These are phyloP conservation scores for Dothistroma pini DNA, from an alignment of 2,329 filamentous ascomycete genomes.

Conservation along the genomic window DNA sequence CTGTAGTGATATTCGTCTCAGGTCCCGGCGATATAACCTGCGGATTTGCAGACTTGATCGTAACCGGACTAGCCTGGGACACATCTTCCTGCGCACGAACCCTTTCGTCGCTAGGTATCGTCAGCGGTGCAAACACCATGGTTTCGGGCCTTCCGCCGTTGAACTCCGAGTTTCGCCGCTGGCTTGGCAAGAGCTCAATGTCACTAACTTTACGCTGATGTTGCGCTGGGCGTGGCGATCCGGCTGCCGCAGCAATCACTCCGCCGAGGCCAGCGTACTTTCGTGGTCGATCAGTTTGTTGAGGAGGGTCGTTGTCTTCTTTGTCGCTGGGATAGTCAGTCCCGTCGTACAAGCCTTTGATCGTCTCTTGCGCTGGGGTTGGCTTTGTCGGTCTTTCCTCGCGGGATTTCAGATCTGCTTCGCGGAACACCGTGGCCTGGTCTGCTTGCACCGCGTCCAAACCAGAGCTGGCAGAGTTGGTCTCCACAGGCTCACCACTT, in stretches of 20 bases:
- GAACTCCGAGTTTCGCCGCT: constrained; percentile 12
- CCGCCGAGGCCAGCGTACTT: background rate
- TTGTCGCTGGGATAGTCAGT: background rate
- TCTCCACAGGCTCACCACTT: background rate
- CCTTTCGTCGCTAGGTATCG: constrained; percentile 5
- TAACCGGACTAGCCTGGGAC: constrained; percentile 4
- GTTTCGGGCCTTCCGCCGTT: constrained; percentile 2
- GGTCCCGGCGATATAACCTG: background rate
- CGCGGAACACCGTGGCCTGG: background rate
- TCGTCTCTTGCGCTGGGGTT: background rate
- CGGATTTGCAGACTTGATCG: constrained; percentile 8
- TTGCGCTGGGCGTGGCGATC: constrained; percentile 5
- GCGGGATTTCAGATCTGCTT: background rate
- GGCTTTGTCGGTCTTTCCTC: background rate
- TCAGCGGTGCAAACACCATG: constrained; percentile 6
- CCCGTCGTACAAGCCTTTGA: background rate
- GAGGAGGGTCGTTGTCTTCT: background rate
- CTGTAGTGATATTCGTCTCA: background rate
- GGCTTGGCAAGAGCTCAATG: constrained; percentile 23
- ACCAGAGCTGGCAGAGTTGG: background rate
- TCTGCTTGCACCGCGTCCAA: background rate
- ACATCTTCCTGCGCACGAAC: background rate
- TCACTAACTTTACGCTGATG: constrained; percentile 24
- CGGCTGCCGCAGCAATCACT: background rate
- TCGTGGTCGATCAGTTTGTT: background rate